Percentiles rank a stretch among this genome's conserved stretches.
Conservation (phyloP, 2,329 filamentous ascomycete species). For the Aspergillus ochraceoroseus region DNA sequence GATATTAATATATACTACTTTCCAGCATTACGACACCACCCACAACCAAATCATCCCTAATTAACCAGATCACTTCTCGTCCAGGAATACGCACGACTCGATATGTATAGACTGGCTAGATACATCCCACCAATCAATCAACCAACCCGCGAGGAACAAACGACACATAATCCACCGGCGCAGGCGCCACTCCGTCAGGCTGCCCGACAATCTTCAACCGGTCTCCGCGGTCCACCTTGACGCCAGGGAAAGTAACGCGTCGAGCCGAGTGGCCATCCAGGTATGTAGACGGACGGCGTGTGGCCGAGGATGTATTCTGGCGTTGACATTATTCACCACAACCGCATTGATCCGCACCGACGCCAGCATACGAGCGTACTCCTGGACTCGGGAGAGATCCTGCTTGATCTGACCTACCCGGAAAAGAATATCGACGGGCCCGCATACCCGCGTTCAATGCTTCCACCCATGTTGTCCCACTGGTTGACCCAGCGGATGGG, state of each 20-base stretch:
- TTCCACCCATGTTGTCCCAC: constrained; percentile 66
- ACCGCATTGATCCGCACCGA: constrained; percentile 64
- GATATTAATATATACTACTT: too few species aligned
- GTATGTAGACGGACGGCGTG: constrained; percentile 53
- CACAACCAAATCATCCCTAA: too few species aligned
- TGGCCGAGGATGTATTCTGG: too few species aligned
- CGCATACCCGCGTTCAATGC: constrained; percentile 64
- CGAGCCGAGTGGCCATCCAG: constrained; percentile 63
- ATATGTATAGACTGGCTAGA: too few species aligned
- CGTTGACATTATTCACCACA: constrained; percentile 68
- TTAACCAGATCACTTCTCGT: too few species aligned
- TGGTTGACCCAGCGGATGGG: constrained; percentile 67
- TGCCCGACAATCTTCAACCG: constrained; percentile 53
- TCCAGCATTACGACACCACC: too few species aligned
- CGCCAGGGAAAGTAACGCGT: constrained; percentile 54
- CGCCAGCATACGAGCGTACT: constrained; percentile 63
- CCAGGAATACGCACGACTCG: too few species aligned
- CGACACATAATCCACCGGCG: constrained; percentile 63
- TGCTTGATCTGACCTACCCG: constrained; percentile 51
- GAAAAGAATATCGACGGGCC: constrained; percentile 65
- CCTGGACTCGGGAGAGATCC: constrained; percentile 55
- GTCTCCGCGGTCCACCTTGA: constrained; percentile 51
- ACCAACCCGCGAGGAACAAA: constrained; percentile 56
- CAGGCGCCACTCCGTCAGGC: constrained; percentile 58
- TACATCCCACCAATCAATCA: too few species aligned